A percentile compares a stretch with the other conserved stretches of the same genome.
Conservation (phyloP, 148 eudicot species). For the Pouteria glomerata region DNA sequence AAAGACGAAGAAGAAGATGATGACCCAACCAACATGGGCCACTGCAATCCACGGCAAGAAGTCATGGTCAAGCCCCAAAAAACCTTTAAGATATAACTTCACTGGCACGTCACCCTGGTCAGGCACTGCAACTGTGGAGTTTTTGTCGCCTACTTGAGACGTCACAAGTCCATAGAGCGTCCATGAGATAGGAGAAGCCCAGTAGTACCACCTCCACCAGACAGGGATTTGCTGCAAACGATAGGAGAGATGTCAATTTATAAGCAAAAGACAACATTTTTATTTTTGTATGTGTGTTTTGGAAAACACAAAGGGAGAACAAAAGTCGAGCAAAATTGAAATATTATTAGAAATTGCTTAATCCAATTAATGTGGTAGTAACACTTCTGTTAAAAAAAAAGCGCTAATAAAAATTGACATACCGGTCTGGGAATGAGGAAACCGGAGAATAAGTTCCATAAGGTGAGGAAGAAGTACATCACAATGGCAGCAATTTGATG, state of each 20-base stretch:
- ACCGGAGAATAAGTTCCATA: constrained; percentile 65
- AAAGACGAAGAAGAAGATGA: constrained; percentile 45
- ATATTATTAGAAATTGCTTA: too few species aligned
- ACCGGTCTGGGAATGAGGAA: constrained; percentile 54
- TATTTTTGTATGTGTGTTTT: not conserved
- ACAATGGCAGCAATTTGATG: constrained; percentile 46
- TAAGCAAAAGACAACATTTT: not conserved
- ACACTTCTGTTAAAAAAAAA: too few species aligned
- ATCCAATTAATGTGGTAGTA: too few species aligned
- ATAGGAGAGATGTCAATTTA: not conserved
- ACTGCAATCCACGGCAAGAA: constrained; percentile 44
- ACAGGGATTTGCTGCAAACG: constrained; percentile 56
- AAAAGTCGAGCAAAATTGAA: too few species aligned
- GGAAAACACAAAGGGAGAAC: too few species aligned
- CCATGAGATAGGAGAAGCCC: constrained; percentile 63
- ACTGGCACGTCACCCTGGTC: constrained; percentile 27
- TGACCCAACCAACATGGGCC: constrained; percentile 43
- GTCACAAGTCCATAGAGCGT: constrained; percentile 60
- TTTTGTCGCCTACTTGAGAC: constrained; percentile 49
- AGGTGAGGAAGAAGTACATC: constrained; percentile 50
- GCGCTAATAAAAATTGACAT: constrained; percentile 13
- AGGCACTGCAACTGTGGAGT: constrained; percentile 27
- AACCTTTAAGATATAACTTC: constrained; percentile 23
- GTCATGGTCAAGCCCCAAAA: constrained; percentile 42
- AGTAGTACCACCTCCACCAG: constrained; percentile 85